A percentile compares a stretch with the other conserved stretches of the same genome.
Evolutionary conservation across 2,329 filamentous ascomycete genomes (phyloP).

Genomic region (Exophiala lecanii-corni): DNA sequence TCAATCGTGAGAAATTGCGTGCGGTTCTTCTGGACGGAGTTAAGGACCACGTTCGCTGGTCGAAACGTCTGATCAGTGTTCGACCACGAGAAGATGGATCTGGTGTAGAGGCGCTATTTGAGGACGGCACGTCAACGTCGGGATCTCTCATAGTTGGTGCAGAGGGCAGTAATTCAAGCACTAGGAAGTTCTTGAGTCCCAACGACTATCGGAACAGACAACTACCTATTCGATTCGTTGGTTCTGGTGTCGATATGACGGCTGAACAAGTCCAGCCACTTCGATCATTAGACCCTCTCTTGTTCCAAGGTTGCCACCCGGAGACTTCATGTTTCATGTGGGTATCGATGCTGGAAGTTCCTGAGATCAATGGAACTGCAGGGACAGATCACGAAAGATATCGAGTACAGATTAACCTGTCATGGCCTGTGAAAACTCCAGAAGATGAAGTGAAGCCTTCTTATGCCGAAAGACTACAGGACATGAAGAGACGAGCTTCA

Average conservation of each 20-base stretch:
- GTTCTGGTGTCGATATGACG: slow-evolving; percentile 15
- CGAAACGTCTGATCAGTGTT: slow-evolving; percentile 25
- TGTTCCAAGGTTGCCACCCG: slow-evolving; percentile 22
- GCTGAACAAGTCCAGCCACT: slow-evolving; percentile 11
- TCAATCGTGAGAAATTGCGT: slow-evolving; percentile 31
- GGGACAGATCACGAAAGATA: slow-evolving; percentile 34
- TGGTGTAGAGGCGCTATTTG: slow-evolving; percentile 17
- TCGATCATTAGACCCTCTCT: slow-evolving; percentile 22
- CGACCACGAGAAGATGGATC: background rate
- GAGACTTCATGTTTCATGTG: slow-evolving; percentile 21
- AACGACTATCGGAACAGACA: slow-evolving; percentile 10
- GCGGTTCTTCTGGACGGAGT: slow-evolving; percentile 27
- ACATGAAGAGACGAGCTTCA: slow-evolving; percentile 36
- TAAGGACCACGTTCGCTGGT: slow-evolving; percentile 28
- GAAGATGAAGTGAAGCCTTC: slow-evolving; percentile 34
- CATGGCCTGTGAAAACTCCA: slow-evolving; percentile 39
- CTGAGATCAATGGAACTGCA: slow-evolving; percentile 31
- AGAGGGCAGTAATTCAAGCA: slow-evolving; percentile 28
- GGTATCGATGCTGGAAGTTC: slow-evolving; percentile 41
- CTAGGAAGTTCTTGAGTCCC: slow-evolving; percentile 19
- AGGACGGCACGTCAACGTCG: slow-evolving; percentile 18
- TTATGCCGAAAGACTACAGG: slow-evolving; percentile 32
- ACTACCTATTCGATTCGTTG: slow-evolving; percentile 14
- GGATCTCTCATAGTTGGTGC: slow-evolving; percentile 27
- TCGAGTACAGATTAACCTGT: slow-evolving; percentile 44